Percentiles rank a stretch among this genome's conserved stretches.
These are phyloP conservation scores for Starmera stellimalicola DNA, from an alignment of 1,139 yeast genomes.

Conservation along the genomic window DNA sequence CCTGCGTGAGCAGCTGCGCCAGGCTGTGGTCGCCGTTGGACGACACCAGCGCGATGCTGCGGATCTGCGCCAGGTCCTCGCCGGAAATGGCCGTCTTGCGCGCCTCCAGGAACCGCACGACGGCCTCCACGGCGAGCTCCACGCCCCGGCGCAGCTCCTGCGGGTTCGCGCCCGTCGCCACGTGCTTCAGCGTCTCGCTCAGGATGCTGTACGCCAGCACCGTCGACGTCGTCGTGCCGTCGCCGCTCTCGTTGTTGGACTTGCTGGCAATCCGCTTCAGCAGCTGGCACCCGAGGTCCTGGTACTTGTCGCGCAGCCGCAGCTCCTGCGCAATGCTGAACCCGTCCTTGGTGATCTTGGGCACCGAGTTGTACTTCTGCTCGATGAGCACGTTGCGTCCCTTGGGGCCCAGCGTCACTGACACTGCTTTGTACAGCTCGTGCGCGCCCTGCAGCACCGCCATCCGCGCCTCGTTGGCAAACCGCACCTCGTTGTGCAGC, in stretches of 20 bases:
- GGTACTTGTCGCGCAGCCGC: conserved; percentile 10
- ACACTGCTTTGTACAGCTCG: conserved; percentile 17
- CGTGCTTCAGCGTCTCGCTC: conserved; percentile 13
- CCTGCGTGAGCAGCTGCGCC: conserved; percentile 15
- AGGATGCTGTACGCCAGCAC: conserved; percentile 18
- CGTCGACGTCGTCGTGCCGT: conserved; percentile 19
- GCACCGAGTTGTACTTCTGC: conserved; percentile 18
- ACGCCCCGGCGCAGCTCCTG: conserved; percentile 16
- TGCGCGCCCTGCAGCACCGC: conserved; percentile 17
- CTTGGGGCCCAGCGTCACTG: conserved; percentile 18
- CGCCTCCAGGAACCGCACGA: conserved; percentile 11
- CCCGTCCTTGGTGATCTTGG: conserved; percentile 20
- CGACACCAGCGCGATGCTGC: conserved; percentile 17
- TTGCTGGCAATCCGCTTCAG: conserved; percentile 16
- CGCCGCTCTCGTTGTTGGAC: conserved; percentile 18
- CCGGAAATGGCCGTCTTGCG: conserved; percentile 10
- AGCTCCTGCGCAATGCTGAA: conserved; percentile 17
- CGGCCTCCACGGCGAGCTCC: conserved; percentile 11
- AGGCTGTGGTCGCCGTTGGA: conserved; percentile 16
- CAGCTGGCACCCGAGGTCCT: conserved; percentile 17
- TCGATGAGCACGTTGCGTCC: conserved; percentile 19
- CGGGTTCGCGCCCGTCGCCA: conserved; percentile 18
- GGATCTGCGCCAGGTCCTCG: conserved; percentile 16
- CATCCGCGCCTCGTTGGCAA: conserved; percentile 16
- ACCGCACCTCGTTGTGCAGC: conserved; percentile 15